Percentiles rank a stretch among this genome's conserved stretches.
phyloP scores from a whole-genome alignment of 2,329 filamentous ascomycete genomes.

The Phialocephala sp. region DNA sequence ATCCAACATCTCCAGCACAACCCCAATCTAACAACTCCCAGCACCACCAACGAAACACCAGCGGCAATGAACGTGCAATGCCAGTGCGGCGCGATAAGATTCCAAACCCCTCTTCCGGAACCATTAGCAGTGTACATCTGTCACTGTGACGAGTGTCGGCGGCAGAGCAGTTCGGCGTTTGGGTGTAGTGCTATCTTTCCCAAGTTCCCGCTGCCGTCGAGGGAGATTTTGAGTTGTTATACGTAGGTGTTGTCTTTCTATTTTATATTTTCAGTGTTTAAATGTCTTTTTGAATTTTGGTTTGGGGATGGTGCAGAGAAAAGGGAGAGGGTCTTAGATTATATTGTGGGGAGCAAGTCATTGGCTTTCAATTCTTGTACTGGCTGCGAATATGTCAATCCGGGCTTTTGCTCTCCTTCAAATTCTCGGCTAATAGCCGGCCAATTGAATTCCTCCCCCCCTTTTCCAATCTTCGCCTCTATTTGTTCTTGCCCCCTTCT shows the following conservation, averaged over 20 bases:
- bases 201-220: conserved; percentile 61
- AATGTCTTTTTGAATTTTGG: too few relatives aligned
- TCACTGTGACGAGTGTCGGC: conserved; percentile 70
- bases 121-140: conserved; percentile 73
- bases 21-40: conserved; percentile 5
- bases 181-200: conserved; percentile 74
- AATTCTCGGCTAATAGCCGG: neutral
- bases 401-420: neutral
- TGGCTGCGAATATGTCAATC: neutral
- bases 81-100: conserved; percentile 66
- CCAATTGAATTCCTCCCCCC: neutral
- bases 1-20: too few relatives aligned
- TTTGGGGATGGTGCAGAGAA: neutral
- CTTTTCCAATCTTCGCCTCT: neutral
- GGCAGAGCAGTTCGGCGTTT: conserved; percentile 70
- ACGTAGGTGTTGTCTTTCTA: conserved; percentile 49
- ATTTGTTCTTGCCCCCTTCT: neutral
- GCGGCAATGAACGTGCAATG: conserved; percentile 26
- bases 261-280: neutral
- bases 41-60: neutral
- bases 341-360: neutral
- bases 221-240: conserved; percentile 58
- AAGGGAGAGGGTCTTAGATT: neutral
- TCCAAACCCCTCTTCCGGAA: conserved; percentile 63
- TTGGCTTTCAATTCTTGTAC: neutral